Conservation (phyloP, 192 early-diverging fungal genomes). For the Backusella sp. region DNA sequence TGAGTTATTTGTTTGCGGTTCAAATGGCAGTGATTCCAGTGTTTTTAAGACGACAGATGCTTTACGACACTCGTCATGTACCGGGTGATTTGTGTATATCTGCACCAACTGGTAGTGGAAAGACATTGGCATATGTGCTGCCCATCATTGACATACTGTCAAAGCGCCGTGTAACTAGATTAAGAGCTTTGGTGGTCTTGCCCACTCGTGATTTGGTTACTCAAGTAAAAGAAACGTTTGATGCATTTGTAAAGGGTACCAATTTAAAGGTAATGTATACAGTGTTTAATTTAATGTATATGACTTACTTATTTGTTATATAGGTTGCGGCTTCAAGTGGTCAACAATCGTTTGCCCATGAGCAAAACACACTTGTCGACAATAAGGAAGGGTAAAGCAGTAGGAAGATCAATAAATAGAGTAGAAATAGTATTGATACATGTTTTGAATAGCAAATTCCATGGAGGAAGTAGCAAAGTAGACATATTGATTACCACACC, state of each 20-base stretch:
- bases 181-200: conserved; percentile 87
- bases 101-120: conserved; percentile 94
- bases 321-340: conserved; percentile 72
- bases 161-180: conserved; percentile 69
- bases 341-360: conserved; percentile 72
- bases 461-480: conserved; percentile 66
- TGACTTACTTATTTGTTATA: neutral
- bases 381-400: conserved; percentile 15
- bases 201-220: conserved; percentile 91
- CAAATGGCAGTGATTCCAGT: conserved; percentile 85
- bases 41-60: conserved; percentile 63
- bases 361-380: conserved; percentile 57
- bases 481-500: conserved; percentile 95
- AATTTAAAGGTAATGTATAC: conserved; percentile 46
- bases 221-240: conserved; percentile 88
- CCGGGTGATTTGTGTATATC: conserved; percentile 93
- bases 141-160: conserved; percentile 87
- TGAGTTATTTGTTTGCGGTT: conserved; percentile 84
- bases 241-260: conserved; percentile 73
- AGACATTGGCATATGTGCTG: conserved; percentile 93
- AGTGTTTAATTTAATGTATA: neutral
- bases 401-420: neutral
- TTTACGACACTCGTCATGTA: conserved; percentile 66
- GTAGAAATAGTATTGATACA: neutral
- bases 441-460: conserved; percentile 17